Evolutionary conservation across 2,329 filamentous ascomycete genomes (phyloP).

Genomic region (Monosporascus sp.): DNA sequence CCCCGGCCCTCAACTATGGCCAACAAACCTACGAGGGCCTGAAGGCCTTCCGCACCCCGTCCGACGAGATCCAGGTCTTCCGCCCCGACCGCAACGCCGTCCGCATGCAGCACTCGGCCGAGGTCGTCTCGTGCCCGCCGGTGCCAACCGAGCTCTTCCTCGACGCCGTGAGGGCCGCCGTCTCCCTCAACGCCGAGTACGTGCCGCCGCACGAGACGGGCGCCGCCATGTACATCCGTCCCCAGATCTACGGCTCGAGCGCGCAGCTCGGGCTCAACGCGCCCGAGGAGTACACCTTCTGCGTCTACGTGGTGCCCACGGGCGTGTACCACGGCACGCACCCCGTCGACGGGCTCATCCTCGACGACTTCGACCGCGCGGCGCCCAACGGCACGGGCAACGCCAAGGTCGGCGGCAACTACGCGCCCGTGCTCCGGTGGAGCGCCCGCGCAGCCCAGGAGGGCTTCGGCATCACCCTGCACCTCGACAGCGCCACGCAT

Average conservation of each 20-base stretch:
- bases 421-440: conserved; percentile 84
- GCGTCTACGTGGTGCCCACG: conserved; percentile 84
- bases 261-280: conserved; percentile 83
- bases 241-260: conserved; percentile 79
- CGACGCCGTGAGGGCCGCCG: conserved; percentile 71
- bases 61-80: conserved; percentile 77
- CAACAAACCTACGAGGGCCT: conserved; percentile 98
- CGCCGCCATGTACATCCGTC: conserved; percentile 88
- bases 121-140: conserved; percentile 75
- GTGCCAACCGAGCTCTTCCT: conserved; percentile 76
- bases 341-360: conserved; percentile 79
- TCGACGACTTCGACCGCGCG: conserved; percentile 90
- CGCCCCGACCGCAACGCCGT: conserved; percentile 78
- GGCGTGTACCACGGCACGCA: conserved; percentile 90
- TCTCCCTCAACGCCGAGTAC: conserved; percentile 82
- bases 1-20: conserved; percentile 91
- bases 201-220: conserved; percentile 87
- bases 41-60: conserved; percentile 83
- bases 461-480: conserved; percentile 91
- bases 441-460: conserved; percentile 74
- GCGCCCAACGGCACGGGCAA: conserved; percentile 87
- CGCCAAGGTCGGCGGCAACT: conserved; percentile 95
- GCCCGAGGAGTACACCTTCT: conserved; percentile 88
- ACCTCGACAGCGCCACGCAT: conserved; percentile 80
- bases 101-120: conserved; percentile 80